A percentile compares a stretch with the other conserved stretches of the same genome.
These are phyloP conservation scores for Globisporangium polare DNA, from an alignment of 352 stramenopile genomes.

Conservation along the genomic window DNA sequence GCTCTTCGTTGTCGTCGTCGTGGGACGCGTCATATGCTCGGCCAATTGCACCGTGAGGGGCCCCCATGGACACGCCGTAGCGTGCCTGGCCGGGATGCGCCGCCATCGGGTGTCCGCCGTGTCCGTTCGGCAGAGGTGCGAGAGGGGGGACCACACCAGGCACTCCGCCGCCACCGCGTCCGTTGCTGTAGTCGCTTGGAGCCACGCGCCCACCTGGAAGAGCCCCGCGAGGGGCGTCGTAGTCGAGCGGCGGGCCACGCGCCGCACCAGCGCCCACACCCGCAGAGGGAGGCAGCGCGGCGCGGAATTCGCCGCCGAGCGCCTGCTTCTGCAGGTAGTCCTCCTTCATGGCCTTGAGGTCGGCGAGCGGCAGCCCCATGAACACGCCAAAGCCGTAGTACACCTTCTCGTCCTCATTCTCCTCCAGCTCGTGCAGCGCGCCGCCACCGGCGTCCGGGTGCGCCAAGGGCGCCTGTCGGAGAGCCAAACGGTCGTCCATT, in stretches of 20 bases:
- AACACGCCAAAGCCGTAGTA: constrained; percentile 90
- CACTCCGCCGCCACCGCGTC: neutral
- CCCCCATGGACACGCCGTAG: neutral
- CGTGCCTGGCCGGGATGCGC: neutral
- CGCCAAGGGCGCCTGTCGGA: constrained; percentile 3
- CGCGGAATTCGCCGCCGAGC: constrained; percentile 15
- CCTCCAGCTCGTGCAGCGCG: constrained; percentile 28
- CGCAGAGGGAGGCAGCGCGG: constrained; percentile 9
- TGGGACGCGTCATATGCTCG: constrained; percentile 23
- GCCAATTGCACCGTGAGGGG: constrained; percentile 7
- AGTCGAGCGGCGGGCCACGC: neutral
- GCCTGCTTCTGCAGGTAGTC: constrained; percentile 69
- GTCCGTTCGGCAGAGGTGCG: constrained; percentile 11
- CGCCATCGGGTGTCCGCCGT: constrained; percentile 4
- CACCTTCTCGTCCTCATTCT: constrained; percentile 79
- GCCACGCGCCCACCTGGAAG: neutral
- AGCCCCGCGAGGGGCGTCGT: neutral
- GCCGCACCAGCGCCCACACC: neutral
- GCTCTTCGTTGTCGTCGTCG: constrained; percentile 12
- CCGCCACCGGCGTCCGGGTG: neutral
- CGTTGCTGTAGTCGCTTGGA: constrained; percentile 4
- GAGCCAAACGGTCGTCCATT: constrained; percentile 19
- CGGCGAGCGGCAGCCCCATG: constrained; percentile 79
- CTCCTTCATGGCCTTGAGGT: constrained; percentile 83
- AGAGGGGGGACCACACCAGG: neutral